Base-by-base conservation (phyloP, 495 filamentous ascomycete genomes). In the Neurospora sp. region DNA sequence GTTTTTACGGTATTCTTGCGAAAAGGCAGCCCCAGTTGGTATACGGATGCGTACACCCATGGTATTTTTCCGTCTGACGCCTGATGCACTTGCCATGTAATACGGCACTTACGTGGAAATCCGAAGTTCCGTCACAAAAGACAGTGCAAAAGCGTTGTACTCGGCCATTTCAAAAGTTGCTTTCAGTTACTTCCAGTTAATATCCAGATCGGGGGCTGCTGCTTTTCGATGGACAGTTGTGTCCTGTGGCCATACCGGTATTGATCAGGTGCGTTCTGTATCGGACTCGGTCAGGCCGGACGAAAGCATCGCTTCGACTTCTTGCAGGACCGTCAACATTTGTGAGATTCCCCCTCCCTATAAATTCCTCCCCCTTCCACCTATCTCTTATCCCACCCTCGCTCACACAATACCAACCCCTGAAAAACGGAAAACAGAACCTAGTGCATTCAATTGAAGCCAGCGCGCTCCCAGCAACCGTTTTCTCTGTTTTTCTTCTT, bases 331-430 rank as follows among this genome's bases (percentile, higher is more conserved):
- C 12, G n/a, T 60, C 20, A 60, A 60, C n/a, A 62, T 31, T 54
- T 11, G 46, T 54, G 44, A 23, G 46, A 54, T 54, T 54, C 46
- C 20, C 20, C 46, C 42, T 44, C n/a, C 46, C 46, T 54, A 54
- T 9, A 71, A 62, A 71, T 74, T 46, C 14, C 14, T 42, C 18
- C 73, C 46, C 39, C 49, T 18, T 8, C 70, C 46, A 2, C 1
- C 1, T 2, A 40, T 40, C 71, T 72, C 27, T 31, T 5, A 39
- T 41, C 38, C 42, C 70, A 46, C 42, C 35, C 73, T 70, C 74
- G 44, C 40, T 66, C 62, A 70, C 49, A 75, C 73, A 73, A 73
- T 40, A 75, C 60, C 69, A 70, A 60, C 74, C 60, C 73, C 60
- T 66, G 31, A 35, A 70, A 73, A 75, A 62, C 46, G 71, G 39